A percentile compares a stretch with the other conserved stretches of the same genome.
Evolutionary conservation across 163 green algal species (phyloP).

Genomic region (Chlamydomonas reinhardtii): DNA sequence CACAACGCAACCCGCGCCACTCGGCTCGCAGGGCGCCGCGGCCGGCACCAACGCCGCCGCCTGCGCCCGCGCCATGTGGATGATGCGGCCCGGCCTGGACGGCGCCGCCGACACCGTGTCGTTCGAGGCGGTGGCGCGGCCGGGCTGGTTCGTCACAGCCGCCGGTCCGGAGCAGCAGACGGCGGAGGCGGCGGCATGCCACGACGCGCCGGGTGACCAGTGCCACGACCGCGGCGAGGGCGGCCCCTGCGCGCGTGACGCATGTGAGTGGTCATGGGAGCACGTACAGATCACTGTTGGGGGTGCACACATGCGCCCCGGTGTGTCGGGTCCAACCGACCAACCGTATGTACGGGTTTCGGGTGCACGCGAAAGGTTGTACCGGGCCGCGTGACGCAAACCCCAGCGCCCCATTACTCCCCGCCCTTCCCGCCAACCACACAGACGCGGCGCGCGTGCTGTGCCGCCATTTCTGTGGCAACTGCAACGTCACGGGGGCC

Average conservation of each 20-base stretch:
- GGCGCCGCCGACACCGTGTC: constrained; percentile 45
- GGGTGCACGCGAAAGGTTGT: too few species aligned
- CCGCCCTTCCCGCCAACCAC: not conserved
- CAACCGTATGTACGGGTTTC: too few species aligned
- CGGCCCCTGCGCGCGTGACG: not conserved
- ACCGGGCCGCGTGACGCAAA: too few species aligned
- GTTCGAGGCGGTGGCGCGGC: constrained; percentile 31
- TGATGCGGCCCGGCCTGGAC: constrained; percentile 54
- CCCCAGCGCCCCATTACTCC: too few species aligned
- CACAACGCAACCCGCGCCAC: too few species aligned
- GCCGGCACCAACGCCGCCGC: not conserved
- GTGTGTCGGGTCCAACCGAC: too few species aligned
- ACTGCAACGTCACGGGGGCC: constrained; percentile 3
- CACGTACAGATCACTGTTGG: too few species aligned
- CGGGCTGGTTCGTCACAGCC: constrained; percentile 26
- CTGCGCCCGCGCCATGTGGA: constrained; percentile 40
- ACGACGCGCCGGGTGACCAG: not conserved
- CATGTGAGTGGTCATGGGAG: constrained; percentile 8
- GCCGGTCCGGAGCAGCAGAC: not conserved
- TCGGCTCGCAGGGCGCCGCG: not conserved
- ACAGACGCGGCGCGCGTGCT: constrained; percentile 15
- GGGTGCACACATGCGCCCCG: too few species aligned
- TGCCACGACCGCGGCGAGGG: not conserved
- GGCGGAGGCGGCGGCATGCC: not conserved
- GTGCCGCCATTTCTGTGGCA: constrained; percentile 21